These are phyloP conservation scores for Claviceps paspali DNA, from an alignment of 2,329 filamentous ascomycete species.

Conservation along the genomic window DNA sequence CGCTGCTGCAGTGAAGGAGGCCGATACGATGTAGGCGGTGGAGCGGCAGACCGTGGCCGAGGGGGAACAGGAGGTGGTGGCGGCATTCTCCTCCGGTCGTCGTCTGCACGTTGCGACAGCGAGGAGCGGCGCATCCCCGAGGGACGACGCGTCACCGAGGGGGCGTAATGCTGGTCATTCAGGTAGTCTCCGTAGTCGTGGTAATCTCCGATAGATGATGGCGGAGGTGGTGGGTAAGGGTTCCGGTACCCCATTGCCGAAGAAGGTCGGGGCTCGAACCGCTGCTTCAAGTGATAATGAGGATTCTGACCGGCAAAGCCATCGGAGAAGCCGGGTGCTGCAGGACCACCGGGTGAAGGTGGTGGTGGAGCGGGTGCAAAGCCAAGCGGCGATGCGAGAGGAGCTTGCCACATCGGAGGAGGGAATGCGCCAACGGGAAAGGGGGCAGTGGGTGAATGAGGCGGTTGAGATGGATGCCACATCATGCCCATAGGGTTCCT, in stretches of 20 bases:
- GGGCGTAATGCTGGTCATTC: conserved; percentile 18
- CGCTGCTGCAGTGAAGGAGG: conserved; percentile 13
- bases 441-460: conserved; percentile 10
- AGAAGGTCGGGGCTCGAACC: conserved; percentile 21
- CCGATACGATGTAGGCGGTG: conserved; percentile 15
- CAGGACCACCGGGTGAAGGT: conserved; percentile 14
- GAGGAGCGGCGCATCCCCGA: conserved; percentile 13
- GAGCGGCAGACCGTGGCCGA: conserved; percentile 20
- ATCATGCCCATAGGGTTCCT: conserved; percentile 12
- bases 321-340: conserved; percentile 18
- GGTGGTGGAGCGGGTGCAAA: conserved; percentile 13
- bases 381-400: conserved; percentile 12
- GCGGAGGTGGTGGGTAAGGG: conserved; percentile 1
- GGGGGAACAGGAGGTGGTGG: conserved; percentile 23
- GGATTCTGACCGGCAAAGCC: conserved; percentile 7
- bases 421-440: conserved; percentile 17
- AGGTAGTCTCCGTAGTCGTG: conserved; percentile 24
- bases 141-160: conserved; percentile 22
- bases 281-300: conserved; percentile 17
- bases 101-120: conserved; percentile 24
- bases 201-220: conserved; percentile 13
- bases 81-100: conserved; percentile 33
- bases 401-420: conserved; percentile 12
- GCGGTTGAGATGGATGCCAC: conserved; percentile 16
- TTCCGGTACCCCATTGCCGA: conserved; percentile 25